Conservation (phyloP, 2,329 filamentous ascomycete species). For the Nothomitra cinnamomea region DNA sequence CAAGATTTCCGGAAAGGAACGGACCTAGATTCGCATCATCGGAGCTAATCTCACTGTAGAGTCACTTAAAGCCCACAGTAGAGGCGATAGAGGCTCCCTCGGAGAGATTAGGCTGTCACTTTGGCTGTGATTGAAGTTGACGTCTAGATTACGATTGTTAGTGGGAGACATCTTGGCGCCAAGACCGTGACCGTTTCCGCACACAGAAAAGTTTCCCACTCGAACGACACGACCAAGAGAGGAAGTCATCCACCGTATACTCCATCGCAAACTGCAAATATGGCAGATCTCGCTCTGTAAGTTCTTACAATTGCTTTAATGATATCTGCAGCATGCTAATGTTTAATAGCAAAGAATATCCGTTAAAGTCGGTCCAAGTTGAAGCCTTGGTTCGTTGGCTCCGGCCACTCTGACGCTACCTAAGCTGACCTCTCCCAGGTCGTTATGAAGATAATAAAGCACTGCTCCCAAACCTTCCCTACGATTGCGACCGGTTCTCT, state of each 20-base stretch:
- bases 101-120: too few species aligned
- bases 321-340: background rate
- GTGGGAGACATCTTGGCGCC: too few species aligned
- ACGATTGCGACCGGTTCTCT: constrained; percentile 78
- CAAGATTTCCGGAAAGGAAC: too few species aligned
- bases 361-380: constrained; percentile 78
- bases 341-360: constrained; percentile 40
- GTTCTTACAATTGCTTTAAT: background rate
- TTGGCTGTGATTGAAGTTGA: too few species aligned
- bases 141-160: too few species aligned
- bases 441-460: constrained; percentile 96
- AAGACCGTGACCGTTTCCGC: too few species aligned
- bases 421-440: constrained; percentile 36
- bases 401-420: constrained; percentile 4
- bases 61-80: too few species aligned
- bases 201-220: too few species aligned
- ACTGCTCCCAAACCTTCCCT: constrained; percentile 76
- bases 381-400: constrained; percentile 65
- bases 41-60: too few species aligned
- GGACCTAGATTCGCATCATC: too few species aligned
- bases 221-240: too few species aligned
- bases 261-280: background rate
- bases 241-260: background rate
- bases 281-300: constrained; percentile 5
- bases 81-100: too few species aligned